Base-by-base conservation (phyloP, 768 basidiomycete genomes). In the Mycena floridula region DNA sequence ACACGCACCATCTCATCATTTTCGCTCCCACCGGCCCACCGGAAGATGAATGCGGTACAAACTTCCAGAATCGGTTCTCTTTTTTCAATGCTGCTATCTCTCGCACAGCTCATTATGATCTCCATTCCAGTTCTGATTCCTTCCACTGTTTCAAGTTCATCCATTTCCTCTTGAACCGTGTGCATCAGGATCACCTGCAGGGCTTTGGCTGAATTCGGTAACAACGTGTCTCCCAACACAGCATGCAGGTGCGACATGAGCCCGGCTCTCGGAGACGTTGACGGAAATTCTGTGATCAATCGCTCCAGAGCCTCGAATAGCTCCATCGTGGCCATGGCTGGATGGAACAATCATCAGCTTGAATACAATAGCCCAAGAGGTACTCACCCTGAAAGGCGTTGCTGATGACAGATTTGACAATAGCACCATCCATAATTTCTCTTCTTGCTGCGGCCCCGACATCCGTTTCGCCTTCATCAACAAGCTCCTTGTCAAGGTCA, bases 351-450 rank as follows among this genome's bases (percentile, higher is more conserved):
- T 28, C 22, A 21, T 27, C 13, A 42, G 23, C 23, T 5, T 9
- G 32, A 11, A 46, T 43, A 42, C 8, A 23, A 23, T 30, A 30
- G 12, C 25, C 25, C 7, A 4, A 23, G 13, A 16, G 3, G 18
- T 41, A 44, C 63, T 18, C 59, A 83, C 91, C 86, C 77, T 84
- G 71, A 9, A 72, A 76, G 24, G 91, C 91, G 51, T 75, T 84
- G 16, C 70, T 66, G 40, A 92, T 77, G n/a, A 88, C 88, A 36
- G 81, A 73, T 57, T 77, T 81, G 28, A 89, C 85, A 53, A 91
- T 89, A 3, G 76, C 87, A 21, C 90, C 90, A 41, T 81, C 68
- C 72, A 91, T 73, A 57, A 92, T 80, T 35, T 76, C 75, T 55
- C 68, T 69, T 41, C 85, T 70, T 16, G 85, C 85, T 36, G 69